phyloP scores from a whole-genome alignment of 345 rosid species.

The Acer yangbiense region DNA sequence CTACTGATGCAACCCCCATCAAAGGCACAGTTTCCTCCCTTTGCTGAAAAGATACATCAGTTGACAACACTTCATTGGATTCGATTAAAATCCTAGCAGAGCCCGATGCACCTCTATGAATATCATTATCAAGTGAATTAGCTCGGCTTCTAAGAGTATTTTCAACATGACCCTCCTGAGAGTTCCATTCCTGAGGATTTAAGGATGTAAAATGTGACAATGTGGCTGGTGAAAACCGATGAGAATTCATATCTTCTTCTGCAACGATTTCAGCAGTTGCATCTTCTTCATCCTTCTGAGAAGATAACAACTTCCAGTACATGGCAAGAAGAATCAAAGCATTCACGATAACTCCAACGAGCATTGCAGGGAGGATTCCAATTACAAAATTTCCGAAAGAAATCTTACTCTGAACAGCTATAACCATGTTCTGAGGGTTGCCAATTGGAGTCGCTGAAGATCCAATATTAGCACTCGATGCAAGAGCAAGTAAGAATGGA shows the following conservation, averaged over 20 bases:
- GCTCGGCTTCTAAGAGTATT: too few species aligned
- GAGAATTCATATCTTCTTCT: conserved; percentile 57
- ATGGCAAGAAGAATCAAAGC: conserved; percentile 55
- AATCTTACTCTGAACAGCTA: conserved; percentile 69
- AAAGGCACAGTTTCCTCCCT: too few species aligned
- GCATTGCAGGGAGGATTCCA: conserved; percentile 72
- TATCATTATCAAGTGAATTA: too few species aligned
- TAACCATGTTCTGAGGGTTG: conserved; percentile 84
- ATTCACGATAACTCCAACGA: conserved; percentile 60
- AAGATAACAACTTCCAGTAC: conserved; percentile 69
- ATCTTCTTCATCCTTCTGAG: conserved; percentile 61
- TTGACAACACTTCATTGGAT: too few species aligned
- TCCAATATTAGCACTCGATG: conserved; percentile 85
- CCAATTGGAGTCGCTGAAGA: conserved; percentile 91
- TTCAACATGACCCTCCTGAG: too few species aligned
- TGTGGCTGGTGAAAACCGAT: conserved; percentile 75
- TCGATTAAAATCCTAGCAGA: too few species aligned
- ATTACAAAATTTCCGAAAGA: conserved; percentile 59
- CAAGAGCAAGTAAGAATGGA: conserved; percentile 78
- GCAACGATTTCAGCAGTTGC: conserved; percentile 39
- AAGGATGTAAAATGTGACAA: conserved; percentile 52
- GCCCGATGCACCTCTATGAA: too few species aligned
- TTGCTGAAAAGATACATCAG: too few species aligned
- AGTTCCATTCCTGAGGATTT: conserved; percentile 47
- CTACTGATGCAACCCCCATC: too few species aligned